Evolutionary conservation across 768 basidiomycete species (phyloP).

Genomic region (Floccularia luteovirens): DNA sequence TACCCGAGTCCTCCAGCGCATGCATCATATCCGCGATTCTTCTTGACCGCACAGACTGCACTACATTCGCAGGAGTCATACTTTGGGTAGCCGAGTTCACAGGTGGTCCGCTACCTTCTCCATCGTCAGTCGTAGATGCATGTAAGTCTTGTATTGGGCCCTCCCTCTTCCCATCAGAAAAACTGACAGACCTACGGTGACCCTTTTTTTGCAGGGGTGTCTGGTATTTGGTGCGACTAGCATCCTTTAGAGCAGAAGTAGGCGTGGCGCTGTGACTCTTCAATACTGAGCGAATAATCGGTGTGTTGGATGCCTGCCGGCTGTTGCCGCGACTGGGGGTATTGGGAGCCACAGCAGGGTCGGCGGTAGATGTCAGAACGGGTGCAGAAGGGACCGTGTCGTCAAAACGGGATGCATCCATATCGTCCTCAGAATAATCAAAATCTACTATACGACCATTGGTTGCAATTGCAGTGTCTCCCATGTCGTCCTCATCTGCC

Average conservation of each 20-base stretch:
- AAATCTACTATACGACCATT: slow-evolving; percentile 25
- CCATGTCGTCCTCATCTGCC: slow-evolving; percentile 35
- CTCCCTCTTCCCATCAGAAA: slow-evolving; percentile 88
- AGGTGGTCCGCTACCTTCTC: slow-evolving; percentile 10
- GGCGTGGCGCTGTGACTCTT: slow-evolving; percentile 44
- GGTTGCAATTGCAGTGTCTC: slow-evolving; percentile 20
- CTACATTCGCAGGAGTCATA: slow-evolving; percentile 18
- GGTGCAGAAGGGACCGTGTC: not conserved
- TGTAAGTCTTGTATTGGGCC: slow-evolving; percentile 76
- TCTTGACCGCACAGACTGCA: slow-evolving; percentile 65
- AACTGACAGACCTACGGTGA: slow-evolving; percentile 86
- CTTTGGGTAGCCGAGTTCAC: slow-evolving; percentile 7
- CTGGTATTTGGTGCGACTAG: slow-evolving; percentile 36
- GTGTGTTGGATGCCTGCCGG: slow-evolving; percentile 17
- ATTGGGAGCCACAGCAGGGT: not conserved
- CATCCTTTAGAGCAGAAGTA: slow-evolving; percentile 49
- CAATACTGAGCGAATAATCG: slow-evolving; percentile 33
- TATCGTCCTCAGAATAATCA: slow-evolving; percentile 33
- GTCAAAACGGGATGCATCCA: slow-evolving; percentile 8
- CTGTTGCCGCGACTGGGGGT: slow-evolving; percentile 18
- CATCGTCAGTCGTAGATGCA: slow-evolving; percentile 16
- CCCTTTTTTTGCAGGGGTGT: slow-evolving; percentile 44
- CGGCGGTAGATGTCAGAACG: not conserved
- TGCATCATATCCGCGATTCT: slow-evolving; percentile 78
- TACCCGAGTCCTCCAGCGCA: slow-evolving; percentile 64